Evolutionary conservation across 805 yeast species (phyloP), one percentile per base, ranked within the genome.

Genomic region (Candida xiaguanensis): DNA sequence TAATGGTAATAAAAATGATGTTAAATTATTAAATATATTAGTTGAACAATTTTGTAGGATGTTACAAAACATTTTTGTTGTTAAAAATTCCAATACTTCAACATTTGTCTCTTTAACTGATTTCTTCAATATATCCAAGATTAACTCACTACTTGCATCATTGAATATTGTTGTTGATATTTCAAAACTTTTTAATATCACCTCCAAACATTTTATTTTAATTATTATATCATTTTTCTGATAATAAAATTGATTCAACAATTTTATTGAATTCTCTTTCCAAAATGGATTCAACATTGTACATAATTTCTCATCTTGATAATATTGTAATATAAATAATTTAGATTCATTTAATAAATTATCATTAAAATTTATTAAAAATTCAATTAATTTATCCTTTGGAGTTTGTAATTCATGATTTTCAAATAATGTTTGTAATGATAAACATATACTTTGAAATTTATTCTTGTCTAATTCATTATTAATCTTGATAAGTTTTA

Each of bases 211-310:
- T 11, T 55, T 59, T 0, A 63, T 43, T 39, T 69, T 58, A 0
- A 61, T 59, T 5, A 51, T 55, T 1, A 39, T 14, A 19, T 40
- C 27, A 8, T 17, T 9, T 4, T 32, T 17, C 12, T 8, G 6
- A 50, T 57, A 52, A 50, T 63, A 72, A 49, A 75, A 79, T 5
- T 64, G 59, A n/a, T 64, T 59, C 25, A 81, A 54, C 2, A 82
- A 47, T 22, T 58, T 55, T 5, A 56, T 53, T 29, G 77, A 60
- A 45, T 76, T 75, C 2, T 58, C 65, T 34, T 60, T 59, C 85
- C 89, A 82, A 7, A 66, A 55, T 0, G 71, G 62, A 22, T 72
- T 58, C 5, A 79, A 53, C 8, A 78, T 74, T 2, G 80, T 67
- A 50, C 90, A 82, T 22, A 71, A 51, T 38, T 72, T 69, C 38